Evolutionary conservation across 208 protist genomes (phyloP).

Genomic region (Leishmania lainsoni): DNA sequence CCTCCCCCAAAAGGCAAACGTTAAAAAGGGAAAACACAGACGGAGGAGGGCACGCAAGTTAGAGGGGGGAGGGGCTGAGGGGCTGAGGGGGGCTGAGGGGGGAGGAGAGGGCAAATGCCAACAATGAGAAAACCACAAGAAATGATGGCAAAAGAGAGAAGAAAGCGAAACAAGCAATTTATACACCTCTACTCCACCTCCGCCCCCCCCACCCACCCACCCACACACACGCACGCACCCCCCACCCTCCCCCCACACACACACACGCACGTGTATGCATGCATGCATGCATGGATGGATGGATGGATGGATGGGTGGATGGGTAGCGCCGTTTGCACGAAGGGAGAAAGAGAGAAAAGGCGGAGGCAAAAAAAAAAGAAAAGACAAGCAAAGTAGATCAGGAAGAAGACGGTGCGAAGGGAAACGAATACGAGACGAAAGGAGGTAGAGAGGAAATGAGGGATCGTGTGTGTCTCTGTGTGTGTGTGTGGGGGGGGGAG

Average conservation of each 20-base stretch:
- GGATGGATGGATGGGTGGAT: too few relatives aligned
- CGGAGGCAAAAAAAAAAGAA: not conserved
- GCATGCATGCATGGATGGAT: not conserved
- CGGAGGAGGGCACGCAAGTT: not conserved
- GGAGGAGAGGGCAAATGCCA: not conserved
- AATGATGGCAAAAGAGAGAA: not conserved
- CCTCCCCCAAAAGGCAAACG: not conserved
- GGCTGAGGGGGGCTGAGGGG: constrained; percentile 1
- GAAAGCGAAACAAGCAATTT: too few relatives aligned
- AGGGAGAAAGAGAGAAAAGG: not conserved
- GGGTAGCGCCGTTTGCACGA: not conserved
- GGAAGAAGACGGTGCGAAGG: not conserved
- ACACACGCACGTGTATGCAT: not conserved
- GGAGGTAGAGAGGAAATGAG: too few relatives aligned
- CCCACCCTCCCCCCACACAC: not conserved
- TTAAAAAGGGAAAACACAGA: not conserved
- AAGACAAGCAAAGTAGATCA: not conserved
- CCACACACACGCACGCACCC: too few relatives aligned
- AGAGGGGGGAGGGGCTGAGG: not conserved
- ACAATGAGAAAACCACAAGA: not conserved
- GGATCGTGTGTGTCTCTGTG: too few relatives aligned
- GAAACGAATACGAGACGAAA: not conserved
- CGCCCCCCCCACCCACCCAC: too few relatives aligned
- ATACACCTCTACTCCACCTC: too few relatives aligned
- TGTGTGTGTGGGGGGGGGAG: too few relatives aligned